phyloP scores from a whole-genome alignment of 2,329 filamentous ascomycete species.

The Penicillium sumatraense region DNA sequence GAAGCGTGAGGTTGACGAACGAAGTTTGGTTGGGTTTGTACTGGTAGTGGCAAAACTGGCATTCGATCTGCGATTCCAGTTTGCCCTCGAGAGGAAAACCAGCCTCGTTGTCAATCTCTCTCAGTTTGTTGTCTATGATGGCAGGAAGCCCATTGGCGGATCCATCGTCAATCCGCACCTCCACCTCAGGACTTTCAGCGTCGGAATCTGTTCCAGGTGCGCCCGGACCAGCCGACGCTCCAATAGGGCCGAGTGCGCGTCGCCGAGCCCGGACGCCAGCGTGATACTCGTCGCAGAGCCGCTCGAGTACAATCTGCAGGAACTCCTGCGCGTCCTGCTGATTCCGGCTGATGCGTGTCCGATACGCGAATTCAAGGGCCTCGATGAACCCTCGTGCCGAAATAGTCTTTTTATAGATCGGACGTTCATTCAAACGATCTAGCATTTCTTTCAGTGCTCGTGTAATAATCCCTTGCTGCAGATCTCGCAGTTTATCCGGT shows the following conservation, averaged over 20 bases:
- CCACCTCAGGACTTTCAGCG: constrained; percentile 27
- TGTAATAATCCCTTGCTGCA: constrained; percentile 84
- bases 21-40: constrained; percentile 81
- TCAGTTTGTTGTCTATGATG: constrained; percentile 43
- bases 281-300: constrained; percentile 91
- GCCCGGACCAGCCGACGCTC: constrained; percentile 23
- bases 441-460: constrained; percentile 89
- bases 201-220: constrained; percentile 3
- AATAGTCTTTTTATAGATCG: constrained; percentile 92
- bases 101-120: constrained; percentile 42
- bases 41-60: constrained; percentile 85
- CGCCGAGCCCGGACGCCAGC: constrained; percentile 75
- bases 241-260: constrained; percentile 34
- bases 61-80: constrained; percentile 94
- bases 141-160: constrained; percentile 37
- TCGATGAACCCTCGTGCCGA: constrained; percentile 83
- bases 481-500: constrained; percentile 57
- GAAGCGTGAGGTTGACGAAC: constrained; percentile 90
- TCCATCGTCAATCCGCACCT: constrained; percentile 43
- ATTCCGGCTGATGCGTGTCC: constrained; percentile 86
- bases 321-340: constrained; percentile 99
- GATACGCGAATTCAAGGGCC: constrained; percentile 82
- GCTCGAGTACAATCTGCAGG: constrained; percentile 88
- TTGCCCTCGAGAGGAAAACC: constrained; percentile 91
- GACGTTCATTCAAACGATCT: constrained; percentile 88